Percentiles rank a stretch among this genome's conserved stretches.
Evolutionary conservation across 305 asterid species (phyloP).

Genomic region (Fraxinus xanthoxyloides): DNA sequence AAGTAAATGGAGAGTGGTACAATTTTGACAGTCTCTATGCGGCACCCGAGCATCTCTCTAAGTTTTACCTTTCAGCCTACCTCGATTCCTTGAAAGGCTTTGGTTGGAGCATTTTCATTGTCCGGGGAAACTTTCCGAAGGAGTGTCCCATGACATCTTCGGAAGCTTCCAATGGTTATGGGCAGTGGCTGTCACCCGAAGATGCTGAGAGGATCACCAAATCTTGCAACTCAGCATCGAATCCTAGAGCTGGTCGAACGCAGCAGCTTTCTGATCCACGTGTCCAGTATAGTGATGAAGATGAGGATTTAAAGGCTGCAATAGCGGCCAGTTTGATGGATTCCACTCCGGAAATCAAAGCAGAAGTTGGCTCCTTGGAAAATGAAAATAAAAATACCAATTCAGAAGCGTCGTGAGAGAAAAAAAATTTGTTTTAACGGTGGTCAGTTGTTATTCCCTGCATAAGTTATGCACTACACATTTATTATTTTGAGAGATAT

Average conservation of each 20-base stretch:
- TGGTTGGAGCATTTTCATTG: conserved; percentile 97
- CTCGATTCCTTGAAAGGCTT: conserved; percentile 75
- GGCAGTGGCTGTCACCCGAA: conserved; percentile 64
- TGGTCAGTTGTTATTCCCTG: background rate
- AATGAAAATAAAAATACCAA: conserved; percentile 28
- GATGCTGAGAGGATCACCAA: conserved; percentile 44
- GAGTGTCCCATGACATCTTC: conserved; percentile 74
- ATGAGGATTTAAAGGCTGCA: conserved; percentile 90
- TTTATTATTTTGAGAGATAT: background rate
- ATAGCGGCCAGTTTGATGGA: conserved; percentile 91
- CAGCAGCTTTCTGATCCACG: conserved; percentile 25
- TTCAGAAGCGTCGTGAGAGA: conserved; percentile 31
- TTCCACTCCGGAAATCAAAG: conserved; percentile 39
- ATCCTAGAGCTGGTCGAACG: conserved; percentile 22
- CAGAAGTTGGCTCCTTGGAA: conserved; percentile 30
- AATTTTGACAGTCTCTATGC: conserved; percentile 92
- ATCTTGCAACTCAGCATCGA: conserved; percentile 22
- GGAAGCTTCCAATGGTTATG: conserved; percentile 75
- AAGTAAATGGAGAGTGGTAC: conserved; percentile 94
- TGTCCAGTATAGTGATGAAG: conserved; percentile 49
- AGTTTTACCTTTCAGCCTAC: conserved; percentile 93
- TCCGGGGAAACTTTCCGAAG: conserved; percentile 78
- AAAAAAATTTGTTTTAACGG: background rate
- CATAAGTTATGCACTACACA: background rate
- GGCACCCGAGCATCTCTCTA: conserved; percentile 95